A percentile compares a stretch with the other conserved stretches of the same genome.
These are phyloP conservation scores for Leccinum pachyderme DNA, from an alignment of 1,284 basidiomycete species.

Conservation along the genomic window DNA sequence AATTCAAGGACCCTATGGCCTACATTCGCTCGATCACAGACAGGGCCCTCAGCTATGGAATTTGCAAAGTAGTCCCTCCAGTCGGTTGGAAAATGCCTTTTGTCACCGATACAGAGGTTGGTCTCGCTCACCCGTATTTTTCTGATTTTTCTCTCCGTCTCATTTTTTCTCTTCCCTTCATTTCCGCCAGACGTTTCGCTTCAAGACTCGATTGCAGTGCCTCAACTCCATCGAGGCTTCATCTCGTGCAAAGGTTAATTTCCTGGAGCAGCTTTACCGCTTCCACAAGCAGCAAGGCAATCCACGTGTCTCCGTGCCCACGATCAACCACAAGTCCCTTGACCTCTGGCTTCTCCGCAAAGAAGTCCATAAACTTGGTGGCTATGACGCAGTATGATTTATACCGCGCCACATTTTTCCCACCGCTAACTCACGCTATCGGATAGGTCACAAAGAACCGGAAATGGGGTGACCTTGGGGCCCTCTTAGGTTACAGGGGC, in stretches of 20 bases:
- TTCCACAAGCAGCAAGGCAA: slow-evolving; percentile 91
- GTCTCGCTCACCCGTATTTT: slow-evolving; percentile 29
- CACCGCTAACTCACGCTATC: slow-evolving; percentile 21
- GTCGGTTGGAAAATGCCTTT: slow-evolving; percentile 95
- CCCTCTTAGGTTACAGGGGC: slow-evolving; percentile 77
- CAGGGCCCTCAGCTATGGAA: slow-evolving; percentile 78
- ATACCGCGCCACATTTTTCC: slow-evolving; percentile 19
- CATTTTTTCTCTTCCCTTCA: slow-evolving; percentile 29
- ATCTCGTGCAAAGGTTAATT: slow-evolving; percentile 95
- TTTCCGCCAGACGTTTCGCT: slow-evolving; percentile 74
- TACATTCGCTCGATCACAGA: slow-evolving; percentile 88
- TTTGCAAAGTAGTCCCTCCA: slow-evolving; percentile 96
- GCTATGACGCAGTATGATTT: slow-evolving; percentile 73
- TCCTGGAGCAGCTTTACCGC: slow-evolving; percentile 93
- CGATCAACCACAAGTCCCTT: slow-evolving; percentile 87
- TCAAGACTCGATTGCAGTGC: slow-evolving; percentile 93
- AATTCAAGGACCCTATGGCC: slow-evolving; percentile 94
- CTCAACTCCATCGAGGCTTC: slow-evolving; percentile 98
- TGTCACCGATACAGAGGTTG: slow-evolving; percentile 90
- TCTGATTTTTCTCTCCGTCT: slow-evolving; percentile 23
- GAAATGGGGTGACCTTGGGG: slow-evolving; percentile 86
- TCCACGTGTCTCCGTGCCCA: slow-evolving; percentile 83
- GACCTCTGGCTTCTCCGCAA: slow-evolving; percentile 93
- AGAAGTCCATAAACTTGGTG: slow-evolving; percentile 87
- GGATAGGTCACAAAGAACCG: slow-evolving; percentile 71